A percentile compares a stretch with the other conserved stretches of the same genome.
These are phyloP conservation scores for Tolypocladium endophyticum DNA, from an alignment of 2,329 filamentous ascomycete genomes.

Conservation along the genomic window DNA sequence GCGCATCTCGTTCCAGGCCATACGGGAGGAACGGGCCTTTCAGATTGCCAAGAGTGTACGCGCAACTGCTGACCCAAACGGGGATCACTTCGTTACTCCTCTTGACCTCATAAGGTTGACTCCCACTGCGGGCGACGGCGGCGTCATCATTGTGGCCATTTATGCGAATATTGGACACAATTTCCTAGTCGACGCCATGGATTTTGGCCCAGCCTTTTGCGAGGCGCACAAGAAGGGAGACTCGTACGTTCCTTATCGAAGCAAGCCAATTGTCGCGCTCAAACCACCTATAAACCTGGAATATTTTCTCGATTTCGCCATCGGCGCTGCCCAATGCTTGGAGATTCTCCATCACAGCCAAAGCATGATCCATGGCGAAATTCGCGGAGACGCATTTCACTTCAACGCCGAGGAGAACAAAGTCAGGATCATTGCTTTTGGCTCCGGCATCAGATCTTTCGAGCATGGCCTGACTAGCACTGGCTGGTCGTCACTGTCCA, in stretches of 20 bases:
- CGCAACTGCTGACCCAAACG: constrained; percentile 59
- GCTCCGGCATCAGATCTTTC: constrained; percentile 77
- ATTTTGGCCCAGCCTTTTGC: constrained; percentile 70
- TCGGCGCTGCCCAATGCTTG: constrained; percentile 75
- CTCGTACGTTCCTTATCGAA: constrained; percentile 32
- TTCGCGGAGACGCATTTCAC: constrained; percentile 84
- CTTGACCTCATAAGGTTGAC: constrained; percentile 68
- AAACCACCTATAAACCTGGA: constrained; percentile 57
- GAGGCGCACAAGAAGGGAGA: constrained; percentile 42
- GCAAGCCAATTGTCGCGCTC: constrained; percentile 31
- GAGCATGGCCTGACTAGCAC: constrained; percentile 80
- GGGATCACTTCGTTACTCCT: constrained; percentile 67
- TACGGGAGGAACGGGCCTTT: constrained; percentile 79
- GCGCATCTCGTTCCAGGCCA: constrained; percentile 68
- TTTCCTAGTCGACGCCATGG: constrained; percentile 57
- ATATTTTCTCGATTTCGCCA: constrained; percentile 80
- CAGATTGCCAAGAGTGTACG: constrained; percentile 69
- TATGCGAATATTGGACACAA: constrained; percentile 72
- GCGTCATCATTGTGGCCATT: constrained; percentile 65
- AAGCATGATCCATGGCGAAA: constrained; percentile 80
- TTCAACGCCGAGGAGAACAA: constrained; percentile 60
- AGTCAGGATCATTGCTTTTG: constrained; percentile 76
- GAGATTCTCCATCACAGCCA: constrained; percentile 87
- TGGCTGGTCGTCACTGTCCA: constrained; percentile 76
- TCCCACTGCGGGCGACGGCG: constrained; percentile 56